Evolutionary conservation across 2,329 filamentous ascomycete genomes (phyloP), one percentile per base, ranked within the genome.

Genomic region (Penicillium sp.): DNA sequence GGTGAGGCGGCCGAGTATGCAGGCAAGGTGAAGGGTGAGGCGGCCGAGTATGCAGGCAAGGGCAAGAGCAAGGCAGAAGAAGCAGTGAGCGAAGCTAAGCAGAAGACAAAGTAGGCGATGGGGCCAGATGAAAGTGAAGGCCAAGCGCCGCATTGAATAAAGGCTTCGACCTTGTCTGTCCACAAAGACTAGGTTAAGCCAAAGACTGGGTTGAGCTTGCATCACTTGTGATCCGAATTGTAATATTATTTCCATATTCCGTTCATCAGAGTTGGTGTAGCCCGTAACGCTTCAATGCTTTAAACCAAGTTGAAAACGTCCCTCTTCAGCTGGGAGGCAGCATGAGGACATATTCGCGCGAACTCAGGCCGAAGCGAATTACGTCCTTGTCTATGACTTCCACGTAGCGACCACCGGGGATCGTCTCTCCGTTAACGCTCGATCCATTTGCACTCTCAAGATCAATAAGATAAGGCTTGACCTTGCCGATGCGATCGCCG

Each of bases 331-430:
- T 65, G 34, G 72, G 75, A 31, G 84, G 83, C 57, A 97, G 82
- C 90, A 97, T 94, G 58, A 97, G 75, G n/a, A 99, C 91, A 74
- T 97, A 99, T 76, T 99, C 94, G 67, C 92, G 85, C 58, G 90
- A 89, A 71, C 91, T 96, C 58, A 89, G 82, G 10, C 92, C 94
- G 76, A 99, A 95, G 69, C 86, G 86, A 57, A 99, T 74, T 71
- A 99, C 86, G 74, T 99, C 94, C 76, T 92, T 92, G 72, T 94
- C 88, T 71, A 87, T 84, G 55, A 97, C 76, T 75, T 99, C 93
- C 51, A 96, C 78, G 73, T 92, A 99, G 60, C 92, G 83, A 68
- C 89, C 89, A 15, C 84, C 81, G 2, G 90, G 89, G 4, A 96
- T 77, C 66, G 78, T 80, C 59, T 90, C 86, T 34, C 86, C 87